These are phyloP conservation scores for Trichosporon ovoides DNA, from an alignment of 1,284 basidiomycete genomes.

Conservation along the genomic window DNA sequence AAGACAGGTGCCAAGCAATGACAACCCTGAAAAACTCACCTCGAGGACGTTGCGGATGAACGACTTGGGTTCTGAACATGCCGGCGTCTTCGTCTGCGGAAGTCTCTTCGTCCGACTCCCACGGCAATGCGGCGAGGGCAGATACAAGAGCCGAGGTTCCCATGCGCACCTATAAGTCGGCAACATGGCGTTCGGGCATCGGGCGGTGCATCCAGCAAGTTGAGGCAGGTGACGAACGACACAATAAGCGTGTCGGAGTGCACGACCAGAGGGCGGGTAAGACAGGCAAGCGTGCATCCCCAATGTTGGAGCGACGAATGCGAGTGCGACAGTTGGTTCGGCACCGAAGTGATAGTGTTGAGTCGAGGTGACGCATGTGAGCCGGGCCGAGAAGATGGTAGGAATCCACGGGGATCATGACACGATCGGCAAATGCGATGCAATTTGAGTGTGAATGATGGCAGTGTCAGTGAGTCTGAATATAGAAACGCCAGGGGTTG, in stretches of 20 bases:
- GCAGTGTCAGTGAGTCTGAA: background rate
- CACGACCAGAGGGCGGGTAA: too few species aligned
- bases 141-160: constrained; percentile 46
- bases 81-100: constrained; percentile 17
- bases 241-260: background rate
- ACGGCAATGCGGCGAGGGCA: constrained; percentile 40
- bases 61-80: background rate
- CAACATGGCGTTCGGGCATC: background rate
- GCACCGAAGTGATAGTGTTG: background rate
- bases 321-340: background rate
- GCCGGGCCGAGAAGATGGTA: too few species aligned
- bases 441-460: too few species aligned
- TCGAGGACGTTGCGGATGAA: constrained; percentile 20
- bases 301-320: background rate
- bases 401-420: too few species aligned
- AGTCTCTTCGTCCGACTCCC: constrained; percentile 29
- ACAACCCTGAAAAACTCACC: constrained; percentile 16
- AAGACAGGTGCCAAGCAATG: background rate
- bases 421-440: too few species aligned
- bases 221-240: too few species aligned
- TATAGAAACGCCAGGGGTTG: too few species aligned
- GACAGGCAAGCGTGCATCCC: background rate
- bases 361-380: too few species aligned
- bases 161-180: constrained; percentile 33
- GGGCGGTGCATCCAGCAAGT: too few species aligned